Percentiles rank a stretch among this genome's conserved stretches.
These are phyloP conservation scores for Macrolepiota fuliginosa DNA, from an alignment of 768 basidiomycete species.

Conservation along the genomic window DNA sequence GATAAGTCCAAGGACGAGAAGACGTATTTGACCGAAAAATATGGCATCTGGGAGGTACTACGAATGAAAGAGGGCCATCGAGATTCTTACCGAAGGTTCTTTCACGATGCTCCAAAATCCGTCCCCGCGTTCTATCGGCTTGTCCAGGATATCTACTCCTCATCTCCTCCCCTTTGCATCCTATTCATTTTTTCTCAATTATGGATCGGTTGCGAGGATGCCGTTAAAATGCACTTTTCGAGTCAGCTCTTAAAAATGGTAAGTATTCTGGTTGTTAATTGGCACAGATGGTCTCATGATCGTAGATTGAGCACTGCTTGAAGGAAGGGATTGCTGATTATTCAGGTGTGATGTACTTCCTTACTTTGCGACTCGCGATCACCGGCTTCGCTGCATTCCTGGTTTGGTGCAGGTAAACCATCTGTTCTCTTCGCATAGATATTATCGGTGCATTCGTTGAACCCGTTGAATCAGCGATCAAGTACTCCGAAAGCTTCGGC, in stretches of 20 bases:
- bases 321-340: background rate
- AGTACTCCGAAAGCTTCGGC: background rate
- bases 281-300: background rate
- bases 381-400: background rate
- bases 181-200: constrained; percentile 17
- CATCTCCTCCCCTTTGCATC: constrained; percentile 17
- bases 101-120: background rate
- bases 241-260: constrained; percentile 3
- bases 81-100: background rate
- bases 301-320: constrained; percentile 1
- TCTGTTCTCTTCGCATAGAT: background rate
- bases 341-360: background rate
- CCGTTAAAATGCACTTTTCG: constrained; percentile 3
- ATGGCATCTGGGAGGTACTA: constrained; percentile 5
- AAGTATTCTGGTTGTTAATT: background rate
- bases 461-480: background rate
- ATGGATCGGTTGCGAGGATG: background rate
- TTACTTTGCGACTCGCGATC: background rate
- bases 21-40: background rate
- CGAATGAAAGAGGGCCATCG: background rate
- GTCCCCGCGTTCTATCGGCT: constrained; percentile 18
- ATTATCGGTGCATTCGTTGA: no score
- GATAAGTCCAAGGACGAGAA: background rate
- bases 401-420: background rate
- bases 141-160: constrained; percentile 18